phyloP scores from a whole-genome alignment of 1,284 basidiomycete genomes.

The Rhodotorula sp. region DNA sequence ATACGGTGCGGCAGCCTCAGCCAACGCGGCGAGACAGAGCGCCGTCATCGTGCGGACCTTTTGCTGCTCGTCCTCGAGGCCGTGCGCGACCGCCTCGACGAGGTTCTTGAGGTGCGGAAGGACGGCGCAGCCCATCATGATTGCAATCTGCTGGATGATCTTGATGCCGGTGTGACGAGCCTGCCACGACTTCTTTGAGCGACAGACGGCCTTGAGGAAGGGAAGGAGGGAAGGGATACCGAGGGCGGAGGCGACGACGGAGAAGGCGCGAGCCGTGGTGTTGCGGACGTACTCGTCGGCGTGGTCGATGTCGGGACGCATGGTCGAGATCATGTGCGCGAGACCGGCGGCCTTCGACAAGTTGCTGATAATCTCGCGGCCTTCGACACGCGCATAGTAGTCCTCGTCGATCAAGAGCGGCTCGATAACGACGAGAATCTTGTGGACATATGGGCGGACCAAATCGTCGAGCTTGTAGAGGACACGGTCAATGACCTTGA shows the following conservation, averaged over 20 bases:
- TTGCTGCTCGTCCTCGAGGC: slow-evolving; percentile 95
- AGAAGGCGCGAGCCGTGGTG: slow-evolving; percentile 97
- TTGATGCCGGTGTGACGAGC: slow-evolving; percentile 98
- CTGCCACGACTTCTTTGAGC: slow-evolving; percentile 99
- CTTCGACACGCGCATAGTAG: slow-evolving; percentile 98
- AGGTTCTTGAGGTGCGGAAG: slow-evolving; percentile 94
- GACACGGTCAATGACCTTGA: slow-evolving; percentile 99
- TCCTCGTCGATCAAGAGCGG: slow-evolving; percentile 98
- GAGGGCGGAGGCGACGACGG: slow-evolving; percentile 96
- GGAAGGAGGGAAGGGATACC: slow-evolving; percentile 96
- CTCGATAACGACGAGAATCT: slow-evolving; percentile 99
- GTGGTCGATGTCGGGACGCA: slow-evolving; percentile 99
- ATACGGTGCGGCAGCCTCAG: slow-evolving; percentile 95
- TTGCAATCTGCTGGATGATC: slow-evolving; percentile 98
- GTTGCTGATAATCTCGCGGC: slow-evolving; percentile 98
- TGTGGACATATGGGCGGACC: slow-evolving; percentile 98
- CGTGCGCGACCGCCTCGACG: slow-evolving; percentile 94
- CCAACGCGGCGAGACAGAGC: slow-evolving; percentile 89
- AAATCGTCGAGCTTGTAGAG: slow-evolving; percentile 99
- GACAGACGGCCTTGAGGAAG: slow-evolving; percentile 96
- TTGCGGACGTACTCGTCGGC: slow-evolving; percentile 99
- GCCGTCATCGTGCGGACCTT: slow-evolving; percentile 99
- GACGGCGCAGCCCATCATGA: slow-evolving; percentile 99
- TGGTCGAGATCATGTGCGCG: slow-evolving; percentile 99
- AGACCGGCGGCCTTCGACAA: slow-evolving; percentile 97